phyloP scores from a whole-genome alignment of 2,329 filamentous ascomycete species.

The Apiospora saccharicola region DNA sequence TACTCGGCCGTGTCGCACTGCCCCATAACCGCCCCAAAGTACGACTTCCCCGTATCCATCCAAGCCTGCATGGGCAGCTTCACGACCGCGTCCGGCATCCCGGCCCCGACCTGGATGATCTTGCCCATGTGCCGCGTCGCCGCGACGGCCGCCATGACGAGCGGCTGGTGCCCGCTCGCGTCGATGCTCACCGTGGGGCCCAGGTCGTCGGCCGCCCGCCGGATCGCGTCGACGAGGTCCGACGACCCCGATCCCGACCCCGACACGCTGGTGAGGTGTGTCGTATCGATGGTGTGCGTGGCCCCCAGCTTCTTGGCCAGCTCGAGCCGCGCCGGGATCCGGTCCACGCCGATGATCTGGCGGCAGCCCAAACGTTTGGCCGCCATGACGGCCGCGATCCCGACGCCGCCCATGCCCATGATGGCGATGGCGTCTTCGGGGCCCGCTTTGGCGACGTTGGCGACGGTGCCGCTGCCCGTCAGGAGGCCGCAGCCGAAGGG shows the following conservation, averaged over 20 bases:
- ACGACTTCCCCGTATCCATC: conserved; percentile 55
- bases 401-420: conserved; percentile 29
- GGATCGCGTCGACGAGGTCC: conserved; percentile 54
- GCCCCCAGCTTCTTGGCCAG: conserved; percentile 72
- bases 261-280: conserved; percentile 38
- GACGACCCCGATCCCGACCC: too few species aligned
- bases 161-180: conserved; percentile 54
- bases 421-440: conserved; percentile 26
- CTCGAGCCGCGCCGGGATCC: conserved; percentile 73
- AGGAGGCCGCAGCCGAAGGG: conserved; percentile 28
- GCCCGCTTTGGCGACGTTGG: conserved; percentile 26
- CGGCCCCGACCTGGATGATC: conserved; percentile 58
- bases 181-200: conserved; percentile 57
- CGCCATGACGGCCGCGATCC: conserved; percentile 28
- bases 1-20: conserved; percentile 50
- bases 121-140: conserved; percentile 54
- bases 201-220: conserved; percentile 55
- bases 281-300: conserved; percentile 46
- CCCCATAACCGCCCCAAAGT: conserved; percentile 48
- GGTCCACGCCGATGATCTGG: conserved; percentile 55
- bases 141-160: conserved; percentile 49
- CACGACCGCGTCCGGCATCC: conserved; percentile 51
- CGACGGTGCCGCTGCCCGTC: conserved; percentile 27
- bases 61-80: conserved; percentile 52
- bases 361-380: conserved; percentile 25